Percentiles rank a stretch among this genome's conserved stretches.
Evolutionary conservation across 352 stramenopile species (phyloP).

Genomic region (Phytophthora melonis): DNA sequence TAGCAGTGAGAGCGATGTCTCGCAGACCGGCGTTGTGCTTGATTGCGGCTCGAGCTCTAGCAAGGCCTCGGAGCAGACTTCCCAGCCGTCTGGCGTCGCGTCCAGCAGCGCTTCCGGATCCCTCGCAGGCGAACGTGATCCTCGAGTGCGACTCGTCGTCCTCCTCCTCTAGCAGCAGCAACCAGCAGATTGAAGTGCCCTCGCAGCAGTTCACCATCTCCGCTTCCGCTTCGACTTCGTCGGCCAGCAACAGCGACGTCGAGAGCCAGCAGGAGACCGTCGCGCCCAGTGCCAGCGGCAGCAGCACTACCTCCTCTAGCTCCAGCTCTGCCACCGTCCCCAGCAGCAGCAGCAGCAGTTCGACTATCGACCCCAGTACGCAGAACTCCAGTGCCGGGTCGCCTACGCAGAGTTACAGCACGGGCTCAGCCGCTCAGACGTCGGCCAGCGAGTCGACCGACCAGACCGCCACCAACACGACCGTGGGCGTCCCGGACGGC

Average conservation of each 20-base stretch:
- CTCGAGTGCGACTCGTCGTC: conserved; percentile 2
- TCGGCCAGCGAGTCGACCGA: background rate
- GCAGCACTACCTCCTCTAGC: background rate
- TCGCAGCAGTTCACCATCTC: conserved; percentile 2
- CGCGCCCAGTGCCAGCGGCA: background rate
- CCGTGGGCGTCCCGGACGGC: conserved; percentile 8
- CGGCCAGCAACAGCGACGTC: background rate
- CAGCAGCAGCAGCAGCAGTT: conserved; percentile 1
- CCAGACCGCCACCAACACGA: conserved; percentile 14
- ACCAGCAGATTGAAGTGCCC: conserved; percentile 5
- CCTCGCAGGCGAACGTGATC: background rate
- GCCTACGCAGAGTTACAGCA: conserved; percentile 3
- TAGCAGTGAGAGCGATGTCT: background rate
- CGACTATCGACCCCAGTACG: background rate
- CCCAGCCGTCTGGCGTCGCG: conserved; percentile 9
- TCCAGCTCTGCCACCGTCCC: background rate
- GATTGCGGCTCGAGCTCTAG: conserved; percentile 15
- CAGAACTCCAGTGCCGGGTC: conserved; percentile 11
- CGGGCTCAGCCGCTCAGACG: conserved; percentile 9
- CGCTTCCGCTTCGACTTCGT: conserved; percentile 4
- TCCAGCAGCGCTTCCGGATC: conserved; percentile 8
- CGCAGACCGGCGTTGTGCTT: conserved; percentile 7
- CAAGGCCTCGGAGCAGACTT: background rate
- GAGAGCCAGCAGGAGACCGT: conserved; percentile 12
- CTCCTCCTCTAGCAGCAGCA: conserved; percentile 2